Base-by-base conservation (phyloP, 2,329 filamentous ascomycete genomes). In the Ceratocystis variospora region DNA sequence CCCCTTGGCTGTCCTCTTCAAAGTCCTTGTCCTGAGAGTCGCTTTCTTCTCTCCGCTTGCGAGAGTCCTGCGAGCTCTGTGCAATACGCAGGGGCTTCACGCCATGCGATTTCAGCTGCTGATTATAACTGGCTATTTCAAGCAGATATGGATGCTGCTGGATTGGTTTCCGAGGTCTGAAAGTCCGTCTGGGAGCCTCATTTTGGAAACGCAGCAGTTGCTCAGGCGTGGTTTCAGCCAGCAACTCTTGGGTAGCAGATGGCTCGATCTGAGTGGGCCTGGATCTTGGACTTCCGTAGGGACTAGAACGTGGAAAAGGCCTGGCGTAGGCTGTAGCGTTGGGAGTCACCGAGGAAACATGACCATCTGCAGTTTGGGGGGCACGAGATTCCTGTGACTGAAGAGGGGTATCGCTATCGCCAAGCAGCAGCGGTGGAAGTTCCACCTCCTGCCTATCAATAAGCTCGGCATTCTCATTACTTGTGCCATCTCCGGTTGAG, bases 161-260 rank as follows among this genome's bases (percentile, higher is more conserved):
- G 5, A 85, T 85, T 0, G 82, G 82, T 68, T 84, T 85, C 22
- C 83, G 78, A 0, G 81, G 81, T 5, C 83, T 78, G n/a, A 85
- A 73, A 3, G 79, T 82, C 44, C 82, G 78, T 28, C 37, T 44
- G 8, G 64, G 61, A 10, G 64, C n/a, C 31, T 64, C 62, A 41
- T 64, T 55, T 55, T 64, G 62, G n/a, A 64, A 64, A 3, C 15
- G 62, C 46, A 64, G 46, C 2, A 64, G 31, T 22, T 55, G 44
- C 31, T 64, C 46, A 5, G 15, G 44, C n/a, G 62, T 64, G 44
- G 46, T 64, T 44, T 64, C 62, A 41, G n/a, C 19, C 28, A 41
- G 46, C 22, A 41, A n/a, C 25, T 64, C 46, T 17, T 19, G 17
- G 46, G n/a, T 33, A 55, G 48, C 15, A 25, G 46, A 55, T 44